Conservation (phyloP, 2,329 filamentous ascomycete genomes). For the Fusarium pseudoanthophilum region DNA sequence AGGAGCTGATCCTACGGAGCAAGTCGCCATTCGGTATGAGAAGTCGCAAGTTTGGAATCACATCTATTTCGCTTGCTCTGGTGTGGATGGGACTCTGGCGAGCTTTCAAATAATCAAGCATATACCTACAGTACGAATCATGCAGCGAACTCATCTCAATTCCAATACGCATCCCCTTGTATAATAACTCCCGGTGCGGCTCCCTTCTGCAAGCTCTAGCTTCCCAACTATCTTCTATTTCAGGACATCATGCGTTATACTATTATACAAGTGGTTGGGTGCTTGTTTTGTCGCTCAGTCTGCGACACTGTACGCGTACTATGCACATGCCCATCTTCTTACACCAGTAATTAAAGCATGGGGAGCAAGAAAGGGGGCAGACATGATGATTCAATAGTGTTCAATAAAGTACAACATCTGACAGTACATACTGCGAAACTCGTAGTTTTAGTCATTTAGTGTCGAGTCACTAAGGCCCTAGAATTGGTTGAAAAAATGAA, state of each 20-base stretch:
- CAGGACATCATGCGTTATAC: background rate
- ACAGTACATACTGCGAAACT: background rate
- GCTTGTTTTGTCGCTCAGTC: background rate
- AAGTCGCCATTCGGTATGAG: slow-evolving; percentile 78
- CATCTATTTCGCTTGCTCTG: slow-evolving; percentile 73
- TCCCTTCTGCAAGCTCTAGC: background rate
- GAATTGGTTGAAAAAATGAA: background rate
- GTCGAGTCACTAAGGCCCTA: background rate
- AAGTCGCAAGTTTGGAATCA: slow-evolving; percentile 74
- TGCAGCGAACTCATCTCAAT: slow-evolving; percentile 21
- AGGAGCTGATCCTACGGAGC: slow-evolving; percentile 73
- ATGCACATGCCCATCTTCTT: background rate
- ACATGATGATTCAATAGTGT: background rate
- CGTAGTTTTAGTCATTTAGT: background rate
- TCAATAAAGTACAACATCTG: background rate
- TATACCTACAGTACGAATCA: background rate
- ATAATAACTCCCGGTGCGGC: background rate
- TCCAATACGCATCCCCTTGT: background rate
- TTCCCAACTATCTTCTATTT: background rate
- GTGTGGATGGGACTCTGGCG: slow-evolving; percentile 78
- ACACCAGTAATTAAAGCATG: background rate
- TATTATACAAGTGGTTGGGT: slow-evolving; percentile 1
- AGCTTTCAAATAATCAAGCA: slow-evolving; percentile 58
- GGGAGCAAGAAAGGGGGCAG: background rate
- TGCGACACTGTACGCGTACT: background rate